Evolutionary conservation across 345 rosid genomes (phyloP).

Genomic region (Mangifera indica): DNA sequence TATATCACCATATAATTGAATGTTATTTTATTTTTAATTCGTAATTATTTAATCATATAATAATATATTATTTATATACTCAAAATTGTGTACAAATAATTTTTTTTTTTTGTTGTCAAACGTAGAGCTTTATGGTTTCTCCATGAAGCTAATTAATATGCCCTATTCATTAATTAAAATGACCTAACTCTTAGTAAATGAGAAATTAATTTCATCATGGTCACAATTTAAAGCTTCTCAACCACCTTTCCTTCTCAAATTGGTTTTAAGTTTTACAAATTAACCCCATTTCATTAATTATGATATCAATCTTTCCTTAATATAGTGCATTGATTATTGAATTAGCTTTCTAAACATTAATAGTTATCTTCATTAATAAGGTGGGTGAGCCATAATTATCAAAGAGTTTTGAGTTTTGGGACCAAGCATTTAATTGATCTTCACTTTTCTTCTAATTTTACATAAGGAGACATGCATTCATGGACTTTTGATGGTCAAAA

Average conservation of each 20-base stretch:
- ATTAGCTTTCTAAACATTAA: background rate
- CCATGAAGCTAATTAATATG: conserved; percentile 33
- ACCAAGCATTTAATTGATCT: background rate
- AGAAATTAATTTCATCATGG: conserved; percentile 29
- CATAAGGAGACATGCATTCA: background rate
- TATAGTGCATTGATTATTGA: background rate
- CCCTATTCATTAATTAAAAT: conserved; percentile 36
- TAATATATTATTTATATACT: too few relatives aligned
- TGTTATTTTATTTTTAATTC: too few relatives aligned
- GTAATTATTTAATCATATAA: too few relatives aligned
- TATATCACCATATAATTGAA: too few relatives aligned
- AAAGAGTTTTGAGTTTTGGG: background rate
- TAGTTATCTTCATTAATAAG: background rate
- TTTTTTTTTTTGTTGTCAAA: too few relatives aligned
- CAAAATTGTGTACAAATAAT: too few relatives aligned
- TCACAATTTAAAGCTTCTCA: conserved; percentile 15
- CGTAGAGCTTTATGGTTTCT: conserved; percentile 25
- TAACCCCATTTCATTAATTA: background rate
- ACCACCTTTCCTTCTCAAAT: conserved; percentile 28
- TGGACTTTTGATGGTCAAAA: background rate
- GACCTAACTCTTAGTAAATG: conserved; percentile 47
- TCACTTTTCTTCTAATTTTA: too few relatives aligned
- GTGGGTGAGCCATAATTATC: conserved; percentile 11
- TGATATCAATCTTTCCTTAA: background rate
- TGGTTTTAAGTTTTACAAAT: background rate